Percentiles rank a stretch among this genome's conserved stretches.
phyloP scores from a whole-genome alignment of 495 filamentous ascomycete genomes.

The Thermochaetoides thermophila region DNA sequence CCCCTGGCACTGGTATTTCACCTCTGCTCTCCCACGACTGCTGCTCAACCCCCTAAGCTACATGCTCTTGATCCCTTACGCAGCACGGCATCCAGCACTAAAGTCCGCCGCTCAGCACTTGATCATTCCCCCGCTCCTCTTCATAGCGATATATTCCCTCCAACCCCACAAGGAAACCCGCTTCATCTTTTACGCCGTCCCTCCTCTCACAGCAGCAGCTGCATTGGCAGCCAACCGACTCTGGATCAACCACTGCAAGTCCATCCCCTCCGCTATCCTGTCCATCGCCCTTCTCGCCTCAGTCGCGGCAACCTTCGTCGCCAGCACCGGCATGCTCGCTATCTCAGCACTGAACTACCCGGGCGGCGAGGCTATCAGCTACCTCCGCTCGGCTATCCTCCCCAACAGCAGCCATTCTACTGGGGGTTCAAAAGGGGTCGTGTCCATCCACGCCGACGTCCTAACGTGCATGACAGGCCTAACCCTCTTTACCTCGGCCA shows the following conservation, averaged over 20 bases:
- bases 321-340: slow-evolving; percentile 49
- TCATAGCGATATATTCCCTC: slow-evolving; percentile 62
- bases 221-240: slow-evolving; percentile 60
- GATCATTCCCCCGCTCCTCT: slow-evolving; percentile 51
- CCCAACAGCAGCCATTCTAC: slow-evolving; percentile 3
- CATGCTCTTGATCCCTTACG: slow-evolving; percentile 48
- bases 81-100: slow-evolving; percentile 38
- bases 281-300: slow-evolving; percentile 41
- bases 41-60: slow-evolving; percentile 61
- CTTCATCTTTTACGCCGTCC: slow-evolving; percentile 83
- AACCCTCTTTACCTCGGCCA: slow-evolving; percentile 54
- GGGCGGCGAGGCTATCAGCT: slow-evolving; percentile 54
- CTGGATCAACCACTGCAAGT: slow-evolving; percentile 52
- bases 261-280: slow-evolving; percentile 37
- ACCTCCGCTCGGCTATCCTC: slow-evolving; percentile 37
- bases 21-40: slow-evolving; percentile 65
- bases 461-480: slow-evolving; percentile 87
- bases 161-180: slow-evolving; percentile 95
- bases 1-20: slow-evolving; percentile 74
- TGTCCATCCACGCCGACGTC: slow-evolving; percentile 64
- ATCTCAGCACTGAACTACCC: slow-evolving; percentile 75
- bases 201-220: slow-evolving; percentile 62
- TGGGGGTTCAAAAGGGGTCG: slow-evolving; percentile 18
- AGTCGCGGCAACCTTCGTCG: slow-evolving; percentile 40
- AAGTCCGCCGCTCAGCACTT: slow-evolving; percentile 32